Base-by-base conservation (phyloP, 148 eudicot species). In the Rhododendron molle region DNA sequence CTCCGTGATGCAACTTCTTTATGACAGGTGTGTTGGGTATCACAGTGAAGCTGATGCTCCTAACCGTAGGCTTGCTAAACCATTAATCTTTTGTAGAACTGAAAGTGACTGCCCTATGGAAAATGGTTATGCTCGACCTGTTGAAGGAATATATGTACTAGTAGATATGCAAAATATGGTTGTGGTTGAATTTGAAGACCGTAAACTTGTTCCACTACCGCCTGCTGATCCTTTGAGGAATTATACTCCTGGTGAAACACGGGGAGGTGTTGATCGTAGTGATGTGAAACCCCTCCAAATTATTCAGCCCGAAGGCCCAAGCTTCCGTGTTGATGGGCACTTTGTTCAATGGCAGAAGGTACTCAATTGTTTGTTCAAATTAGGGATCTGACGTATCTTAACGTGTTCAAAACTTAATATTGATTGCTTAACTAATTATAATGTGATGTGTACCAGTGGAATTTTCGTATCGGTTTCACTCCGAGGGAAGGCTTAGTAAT, bases 31-130 rank as follows among this genome's bases (percentile, higher is more conserved):
- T 90, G 95, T 92, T 87, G 99, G 98, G 72, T 96, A 96, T 89
- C 90, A 96, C 83, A 89, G 96, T 86, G 96, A 97, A 32, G 91
- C 92, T 87, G 99, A 97, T 92, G 91, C 98, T 78, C 99, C 99
- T 76, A 92, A 91, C 54, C 98, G 96, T 62, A 92, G 99, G 77
- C 95, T 97, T 65, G 98, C 99, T 38, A 97, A 95, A 87, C 99
- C 99, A 71, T 95, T 97, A 58, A 91, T 97, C 76, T 97, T 97
- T 80, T 95, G 98, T 86, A 91, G 96, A 91, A 95, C 98, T 50
- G 99, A 97, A 88, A 97, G 99, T 87, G 98, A 97, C 83, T 93
- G 99, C 82, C 99, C 99, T n/a, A 88, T 97, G 95, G 99, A 97
- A 91, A 97, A 97, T 89, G 99, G 99, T 71, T 97, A 97, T 90